phyloP scores from a whole-genome alignment of 768 basidiomycete species.

The Kondoa subrosea region DNA sequence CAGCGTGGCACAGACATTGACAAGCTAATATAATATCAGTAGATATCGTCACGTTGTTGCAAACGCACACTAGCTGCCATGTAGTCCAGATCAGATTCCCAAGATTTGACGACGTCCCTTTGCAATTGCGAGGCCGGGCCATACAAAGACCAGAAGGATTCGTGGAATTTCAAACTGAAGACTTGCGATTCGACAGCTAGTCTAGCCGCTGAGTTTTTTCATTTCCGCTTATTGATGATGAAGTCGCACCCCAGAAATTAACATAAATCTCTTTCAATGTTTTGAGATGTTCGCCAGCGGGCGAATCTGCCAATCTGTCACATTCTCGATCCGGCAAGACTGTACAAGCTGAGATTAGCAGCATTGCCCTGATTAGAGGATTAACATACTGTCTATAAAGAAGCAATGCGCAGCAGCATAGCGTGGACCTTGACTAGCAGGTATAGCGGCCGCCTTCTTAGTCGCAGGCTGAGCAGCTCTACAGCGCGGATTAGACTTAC shows the following conservation, averaged over 20 bases:
- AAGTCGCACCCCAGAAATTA: conserved; percentile 69
- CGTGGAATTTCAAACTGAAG: conserved; percentile 62
- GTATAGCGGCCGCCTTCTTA: conserved; percentile 19
- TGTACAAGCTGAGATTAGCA: conserved; percentile 27
- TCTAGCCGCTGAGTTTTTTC: conserved; percentile 8
- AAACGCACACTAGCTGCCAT: conserved; percentile 32
- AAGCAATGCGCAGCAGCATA: conserved; percentile 79
- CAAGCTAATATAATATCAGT: conserved; percentile 39
- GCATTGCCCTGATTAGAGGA: background rate
- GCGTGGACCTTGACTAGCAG: conserved; percentile 33
- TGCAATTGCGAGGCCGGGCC: conserved; percentile 54
- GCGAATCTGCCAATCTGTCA: conserved; percentile 51
- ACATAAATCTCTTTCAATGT: conserved; percentile 70
- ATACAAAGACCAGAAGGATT: conserved; percentile 72
- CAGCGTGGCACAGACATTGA: conserved; percentile 73
- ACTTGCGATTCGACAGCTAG: conserved; percentile 69
- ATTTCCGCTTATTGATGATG: background rate
- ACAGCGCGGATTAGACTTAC: background rate
- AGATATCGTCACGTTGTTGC: background rate
- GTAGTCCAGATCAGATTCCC: conserved; percentile 75
- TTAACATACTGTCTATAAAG: conserved; percentile 65
- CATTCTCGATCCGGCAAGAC: conserved; percentile 65
- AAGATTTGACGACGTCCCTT: conserved; percentile 50
- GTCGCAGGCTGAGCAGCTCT: conserved; percentile 13
- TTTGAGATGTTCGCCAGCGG: conserved; percentile 61